These are phyloP conservation scores for Blepharisma stoltei DNA, from an alignment of 73 alveolate genomes.

Conservation along the genomic window DNA sequence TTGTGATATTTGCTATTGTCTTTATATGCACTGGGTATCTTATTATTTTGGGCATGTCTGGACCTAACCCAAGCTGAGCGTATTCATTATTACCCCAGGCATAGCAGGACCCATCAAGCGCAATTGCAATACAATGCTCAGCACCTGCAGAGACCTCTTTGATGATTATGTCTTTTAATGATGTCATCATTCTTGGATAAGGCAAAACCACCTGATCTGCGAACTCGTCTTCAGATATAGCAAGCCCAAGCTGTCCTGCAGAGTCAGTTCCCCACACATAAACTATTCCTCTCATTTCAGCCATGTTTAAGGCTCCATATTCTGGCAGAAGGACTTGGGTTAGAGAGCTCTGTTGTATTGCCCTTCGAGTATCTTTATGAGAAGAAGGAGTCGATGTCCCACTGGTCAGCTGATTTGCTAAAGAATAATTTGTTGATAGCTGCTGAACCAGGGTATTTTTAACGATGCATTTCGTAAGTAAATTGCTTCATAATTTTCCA, in stretches of 20 bases:
- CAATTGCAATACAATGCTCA: conserved; percentile 80
- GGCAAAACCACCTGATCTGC: conserved; percentile 49
- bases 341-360: conserved; percentile 24
- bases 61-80: conserved; percentile 58
- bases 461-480: neutral
- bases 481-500: conserved; percentile 9
- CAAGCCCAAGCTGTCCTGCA: conserved; percentile 59
- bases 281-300: conserved; percentile 49
- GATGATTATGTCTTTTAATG: conserved; percentile 78
- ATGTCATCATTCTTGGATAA: conserved; percentile 77
- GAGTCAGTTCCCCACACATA: conserved; percentile 66
- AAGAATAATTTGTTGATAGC: neutral
- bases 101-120: conserved; percentile 69
- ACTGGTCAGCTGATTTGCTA: neutral
- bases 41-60: conserved; percentile 34
- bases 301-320: conserved; percentile 23
- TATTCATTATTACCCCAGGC: conserved; percentile 85
- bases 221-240: conserved; percentile 28
- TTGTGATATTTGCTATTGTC: conserved; percentile 58
- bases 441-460: neutral
- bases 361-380: neutral
- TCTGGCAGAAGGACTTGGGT: conserved; percentile 11
- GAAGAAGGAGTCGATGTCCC: conserved; percentile 12
- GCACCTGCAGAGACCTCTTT: conserved; percentile 87
- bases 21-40: conserved; percentile 21